phyloP scores from a whole-genome alignment of 768 basidiomycete species.

The Rhodotorula diobovata region DNA sequence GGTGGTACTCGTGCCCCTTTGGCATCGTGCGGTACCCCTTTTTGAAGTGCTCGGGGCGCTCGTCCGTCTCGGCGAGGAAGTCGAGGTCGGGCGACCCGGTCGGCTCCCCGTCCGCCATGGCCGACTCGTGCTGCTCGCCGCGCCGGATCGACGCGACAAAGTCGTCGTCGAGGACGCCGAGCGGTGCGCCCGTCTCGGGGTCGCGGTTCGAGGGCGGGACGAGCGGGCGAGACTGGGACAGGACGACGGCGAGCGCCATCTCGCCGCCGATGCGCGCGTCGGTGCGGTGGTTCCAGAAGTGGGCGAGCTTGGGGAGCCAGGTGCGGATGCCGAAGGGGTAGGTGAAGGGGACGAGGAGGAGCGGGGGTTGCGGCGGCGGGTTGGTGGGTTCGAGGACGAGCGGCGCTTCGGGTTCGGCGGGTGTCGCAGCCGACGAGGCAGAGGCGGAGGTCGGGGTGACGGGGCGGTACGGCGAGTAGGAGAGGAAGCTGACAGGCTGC shows the following conservation, averaged over 20 bases:
- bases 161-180: slow-evolving; percentile 54
- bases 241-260: slow-evolving; percentile 67
- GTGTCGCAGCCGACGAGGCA: slow-evolving; percentile 27
- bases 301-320: slow-evolving; percentile 51
- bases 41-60: slow-evolving; percentile 32
- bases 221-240: slow-evolving; percentile 61
- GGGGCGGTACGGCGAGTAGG: slow-evolving; percentile 40
- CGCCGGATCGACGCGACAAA: slow-evolving; percentile 55
- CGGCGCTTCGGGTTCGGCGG: slow-evolving; percentile 35
- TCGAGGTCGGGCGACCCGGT: slow-evolving; percentile 40
- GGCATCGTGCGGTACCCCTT: slow-evolving; percentile 33
- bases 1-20: slow-evolving; percentile 51
- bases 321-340: slow-evolving; percentile 41
- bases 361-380: slow-evolving; percentile 70
- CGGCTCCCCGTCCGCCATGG: slow-evolving; percentile 16
- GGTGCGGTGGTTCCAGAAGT: slow-evolving; percentile 83
- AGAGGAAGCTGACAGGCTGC: slow-evolving; percentile 22
- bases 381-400: slow-evolving; percentile 53
- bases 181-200: slow-evolving; percentile 42
- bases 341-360: slow-evolving; percentile 52
- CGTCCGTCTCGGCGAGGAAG: slow-evolving; percentile 32
- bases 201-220: slow-evolving; percentile 55
- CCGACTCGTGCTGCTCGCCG: slow-evolving; percentile 18
- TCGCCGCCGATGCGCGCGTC: slow-evolving; percentile 76
- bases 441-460: slow-evolving; percentile 30